Conservation (phyloP, 2,329 filamentous ascomycete species). For the Nakataea oryzae region DNA sequence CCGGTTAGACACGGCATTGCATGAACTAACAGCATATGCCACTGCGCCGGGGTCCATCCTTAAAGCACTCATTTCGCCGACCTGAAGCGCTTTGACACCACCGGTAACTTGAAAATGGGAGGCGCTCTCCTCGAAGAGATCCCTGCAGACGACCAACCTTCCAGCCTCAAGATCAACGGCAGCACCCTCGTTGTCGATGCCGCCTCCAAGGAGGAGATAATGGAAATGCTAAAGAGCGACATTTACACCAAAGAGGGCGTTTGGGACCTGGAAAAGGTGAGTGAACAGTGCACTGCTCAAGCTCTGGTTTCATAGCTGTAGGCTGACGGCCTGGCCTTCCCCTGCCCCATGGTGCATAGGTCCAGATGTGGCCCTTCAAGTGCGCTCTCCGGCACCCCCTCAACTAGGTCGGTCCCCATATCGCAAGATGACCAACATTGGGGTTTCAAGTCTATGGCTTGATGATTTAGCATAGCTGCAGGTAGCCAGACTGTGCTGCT, state of each 20-base stretch:
- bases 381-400: conserved; percentile 17
- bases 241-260: conserved; percentile 62
- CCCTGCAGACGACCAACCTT: conserved; percentile 47
- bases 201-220: conserved; percentile 57
- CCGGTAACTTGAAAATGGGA: conserved; percentile 53
- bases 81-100: conserved; percentile 38
- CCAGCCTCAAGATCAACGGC: conserved; percentile 60
- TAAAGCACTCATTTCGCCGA: conserved; percentile 43
- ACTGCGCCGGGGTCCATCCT: neutral
- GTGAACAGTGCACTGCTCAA: conserved; percentile 5
- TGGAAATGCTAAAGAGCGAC: conserved; percentile 58
- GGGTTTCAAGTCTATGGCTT: neutral
- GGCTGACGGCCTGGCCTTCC: neutral
- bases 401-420: neutral
- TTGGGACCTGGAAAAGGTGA: conserved; percentile 67
- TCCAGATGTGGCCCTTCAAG: conserved; percentile 22
- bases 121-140: conserved; percentile 58
- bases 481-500: neutral
- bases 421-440: neutral
- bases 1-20: neutral
- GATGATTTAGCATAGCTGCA: neutral
- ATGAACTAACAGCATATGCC: conserved; percentile 7
- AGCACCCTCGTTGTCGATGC: conserved; percentile 60
- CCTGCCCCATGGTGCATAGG: conserved; percentile 5
- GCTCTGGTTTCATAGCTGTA: neutral